These are phyloP conservation scores for Cladosporium halotolerans DNA, from an alignment of 2,329 filamentous ascomycete genomes.

Conservation along the genomic window DNA sequence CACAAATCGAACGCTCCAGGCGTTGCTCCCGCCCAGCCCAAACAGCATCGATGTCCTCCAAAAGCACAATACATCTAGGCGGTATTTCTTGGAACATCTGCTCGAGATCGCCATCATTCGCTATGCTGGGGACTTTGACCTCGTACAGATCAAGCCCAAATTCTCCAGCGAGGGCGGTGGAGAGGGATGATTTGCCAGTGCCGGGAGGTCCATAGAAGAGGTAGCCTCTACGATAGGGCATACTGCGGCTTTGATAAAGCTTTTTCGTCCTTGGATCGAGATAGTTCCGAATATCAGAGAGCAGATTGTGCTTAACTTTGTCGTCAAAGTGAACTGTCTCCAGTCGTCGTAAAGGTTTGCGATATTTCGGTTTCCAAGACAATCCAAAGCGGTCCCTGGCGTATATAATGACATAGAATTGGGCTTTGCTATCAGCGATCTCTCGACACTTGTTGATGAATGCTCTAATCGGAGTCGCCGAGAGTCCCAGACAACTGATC, in stretches of 20 bases:
- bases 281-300: constrained; percentile 69
- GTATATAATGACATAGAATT: constrained; percentile 36
- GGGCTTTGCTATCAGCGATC: constrained; percentile 32
- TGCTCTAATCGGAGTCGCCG: constrained; percentile 39
- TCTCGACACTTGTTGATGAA: constrained; percentile 36
- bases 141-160: constrained; percentile 34
- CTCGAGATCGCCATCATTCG: constrained; percentile 54
- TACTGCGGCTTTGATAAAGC: constrained; percentile 73
- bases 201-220: constrained; percentile 61
- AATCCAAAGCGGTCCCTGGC: constrained; percentile 34
- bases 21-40: constrained; percentile 15
- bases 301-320: constrained; percentile 55
- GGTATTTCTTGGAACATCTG: constrained; percentile 35
- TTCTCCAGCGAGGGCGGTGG: constrained; percentile 35
- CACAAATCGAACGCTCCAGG: constrained; percentile 7
- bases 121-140: constrained; percentile 38
- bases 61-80: constrained; percentile 35
- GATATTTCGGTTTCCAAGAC: constrained; percentile 27
- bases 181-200: constrained; percentile 24
- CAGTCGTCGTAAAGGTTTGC: constrained; percentile 59
- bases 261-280: constrained; percentile 61
- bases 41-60: constrained; percentile 40
- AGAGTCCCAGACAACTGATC: constrained; percentile 40
- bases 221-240: constrained; percentile 77
- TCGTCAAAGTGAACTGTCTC: constrained; percentile 65